phyloP scores from a whole-genome alignment of 1,284 basidiomycete genomes.

The Trichosporon sp. region DNA sequence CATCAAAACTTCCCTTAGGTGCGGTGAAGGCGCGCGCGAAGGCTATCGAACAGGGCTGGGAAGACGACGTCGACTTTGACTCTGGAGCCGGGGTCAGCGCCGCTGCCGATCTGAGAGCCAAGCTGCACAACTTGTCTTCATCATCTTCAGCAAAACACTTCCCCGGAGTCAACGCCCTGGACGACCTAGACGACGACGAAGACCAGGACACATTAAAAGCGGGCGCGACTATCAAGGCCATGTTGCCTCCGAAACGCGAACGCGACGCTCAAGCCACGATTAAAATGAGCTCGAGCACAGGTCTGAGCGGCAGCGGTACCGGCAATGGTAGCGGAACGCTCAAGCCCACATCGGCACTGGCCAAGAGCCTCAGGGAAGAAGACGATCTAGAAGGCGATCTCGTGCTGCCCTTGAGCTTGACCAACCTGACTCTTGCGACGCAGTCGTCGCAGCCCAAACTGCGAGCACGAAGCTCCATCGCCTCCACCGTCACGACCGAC shows the following conservation, averaged over 20 bases:
- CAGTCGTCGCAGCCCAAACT: constrained; percentile 20
- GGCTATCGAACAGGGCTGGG: constrained; percentile 29
- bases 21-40: constrained; percentile 29
- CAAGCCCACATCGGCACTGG: not conserved
- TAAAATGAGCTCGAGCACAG: constrained; percentile 6
- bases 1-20: constrained; percentile 13
- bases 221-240: constrained; percentile 40
- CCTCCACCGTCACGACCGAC: constrained; percentile 31
- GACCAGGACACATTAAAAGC: constrained; percentile 45
- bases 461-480: constrained; percentile 30
- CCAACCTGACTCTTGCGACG: constrained; percentile 39
- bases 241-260: constrained; percentile 34
- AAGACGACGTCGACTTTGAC: constrained; percentile 36
- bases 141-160: constrained; percentile 23
- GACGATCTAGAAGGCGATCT: constrained; percentile 40
- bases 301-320: not conserved
- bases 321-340: not conserved
- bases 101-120: constrained; percentile 3
- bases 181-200: constrained; percentile 43
- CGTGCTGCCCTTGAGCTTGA: constrained; percentile 41
- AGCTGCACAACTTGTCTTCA: constrained; percentile 14
- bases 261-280: constrained; percentile 14
- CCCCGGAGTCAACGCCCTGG: constrained; percentile 34
- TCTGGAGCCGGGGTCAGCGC: not conserved
- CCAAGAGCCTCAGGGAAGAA: constrained; percentile 2